Base-by-base conservation (phyloP, 1,139 yeast genomes). In the Yamadazyma kanchanaburiensis region DNA sequence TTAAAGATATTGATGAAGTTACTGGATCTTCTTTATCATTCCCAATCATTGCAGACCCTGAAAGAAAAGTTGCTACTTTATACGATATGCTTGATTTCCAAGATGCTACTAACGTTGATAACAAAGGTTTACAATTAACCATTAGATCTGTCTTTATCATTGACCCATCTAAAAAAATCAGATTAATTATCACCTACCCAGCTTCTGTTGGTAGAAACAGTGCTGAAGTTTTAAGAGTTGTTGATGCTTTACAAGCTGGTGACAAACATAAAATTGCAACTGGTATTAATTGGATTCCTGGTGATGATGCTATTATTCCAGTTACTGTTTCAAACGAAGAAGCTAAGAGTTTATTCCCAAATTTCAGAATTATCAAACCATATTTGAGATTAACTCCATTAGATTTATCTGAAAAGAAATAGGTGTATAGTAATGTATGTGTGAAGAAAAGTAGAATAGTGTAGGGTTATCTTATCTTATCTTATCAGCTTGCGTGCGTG, bases 61-160 rank as follows among this genome's bases (percentile, higher is more conserved):
- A 75, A 43, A 80, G 86, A 58, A 78, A 85, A 57, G 87, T 87
- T 39, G 85, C 96, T 5, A 82, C 70, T 63, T 61, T 78, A 48
- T 87, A 82, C 60, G 95, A 87, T 56, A 87, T 87, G 96, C 83
- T 86, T 46, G 94, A 86, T 58, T 88, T 85, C 60, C 85, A 79
- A 48, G 95, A 89, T 33, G 74, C 80, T 57, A 85, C 95, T 37
- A 84, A 85, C 60, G 73, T 87, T 50, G 83, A 62, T 67, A 77
- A 74, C 63, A 74, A 75, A 51, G 86, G 87, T 33, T 63, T 70
- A 29, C 87, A 84, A 38, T 72, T 79, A 60, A 44, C 48, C 32
- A 82, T 87, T 57, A 83, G 96, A 67, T 80, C 91, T 12, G 95
- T 87, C 27, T 87, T 81, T 61, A 67, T 87, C 55, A 85, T 87